These are phyloP conservation scores for Colletotrichum sp. DNA, from an alignment of 2,329 filamentous ascomycete species.

Conservation along the genomic window DNA sequence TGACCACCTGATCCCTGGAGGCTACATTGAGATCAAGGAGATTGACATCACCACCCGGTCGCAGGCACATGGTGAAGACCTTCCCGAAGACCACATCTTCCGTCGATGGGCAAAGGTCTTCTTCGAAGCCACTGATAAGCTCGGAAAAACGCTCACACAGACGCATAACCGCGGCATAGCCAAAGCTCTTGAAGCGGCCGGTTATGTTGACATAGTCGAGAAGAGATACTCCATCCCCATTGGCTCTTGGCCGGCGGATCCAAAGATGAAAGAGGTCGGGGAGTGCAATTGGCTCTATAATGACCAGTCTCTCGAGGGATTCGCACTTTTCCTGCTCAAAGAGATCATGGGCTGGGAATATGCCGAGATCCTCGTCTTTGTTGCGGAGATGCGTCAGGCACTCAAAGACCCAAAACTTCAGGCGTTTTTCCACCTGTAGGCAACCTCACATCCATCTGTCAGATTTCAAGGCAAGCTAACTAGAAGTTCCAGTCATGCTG, in stretches of 20 bases:
- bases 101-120: conserved; percentile 32
- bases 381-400: neutral
- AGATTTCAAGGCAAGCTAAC: too few relatives aligned
- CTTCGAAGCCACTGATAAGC: conserved; percentile 29
- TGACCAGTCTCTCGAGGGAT: conserved; percentile 31
- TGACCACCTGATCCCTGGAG: conserved; percentile 61
- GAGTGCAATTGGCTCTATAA: conserved; percentile 17
- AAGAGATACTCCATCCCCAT: conserved; percentile 20
- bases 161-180: conserved; percentile 14
- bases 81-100: neutral
- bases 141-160: conserved; percentile 23
- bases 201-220: conserved; percentile 24
- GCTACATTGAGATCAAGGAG: conserved; percentile 41
- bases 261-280: too few relatives aligned
- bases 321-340: conserved; percentile 30
- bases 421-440: too few relatives aligned
- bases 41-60: conserved; percentile 15
- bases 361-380: neutral
- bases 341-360: conserved; percentile 28
- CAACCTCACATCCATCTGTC: too few relatives aligned
- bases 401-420: too few relatives aligned
- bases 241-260: too few relatives aligned
- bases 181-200: conserved; percentile 24
- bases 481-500: too few relatives aligned
- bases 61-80: neutral